Conservation (phyloP, 2,329 filamentous ascomycete species). For the Rosellinia necatrix region DNA sequence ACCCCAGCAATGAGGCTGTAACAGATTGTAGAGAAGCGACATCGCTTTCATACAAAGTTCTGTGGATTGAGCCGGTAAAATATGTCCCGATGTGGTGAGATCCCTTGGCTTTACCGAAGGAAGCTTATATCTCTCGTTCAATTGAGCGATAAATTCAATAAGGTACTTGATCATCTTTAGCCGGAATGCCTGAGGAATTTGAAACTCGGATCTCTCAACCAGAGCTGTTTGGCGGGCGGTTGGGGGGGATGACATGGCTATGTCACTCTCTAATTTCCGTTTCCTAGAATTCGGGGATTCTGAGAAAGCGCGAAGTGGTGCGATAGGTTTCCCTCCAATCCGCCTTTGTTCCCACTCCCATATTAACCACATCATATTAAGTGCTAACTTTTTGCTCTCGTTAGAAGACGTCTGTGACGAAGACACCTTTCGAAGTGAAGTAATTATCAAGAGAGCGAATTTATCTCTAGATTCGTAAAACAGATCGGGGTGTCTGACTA, state of each 20-base stretch:
- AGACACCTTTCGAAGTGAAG: conserved; percentile 86
- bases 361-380: conserved; percentile 89
- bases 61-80: conserved; percentile 60
- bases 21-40: conserved; percentile 77
- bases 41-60: conserved; percentile 89
- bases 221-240: conserved; percentile 51
- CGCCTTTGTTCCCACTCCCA: conserved; percentile 91
- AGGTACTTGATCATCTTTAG: conserved; percentile 91
- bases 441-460: conserved; percentile 86
- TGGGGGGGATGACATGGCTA: conserved; percentile 59
- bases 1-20: conserved; percentile 88
- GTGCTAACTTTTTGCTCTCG: conserved; percentile 87
- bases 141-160: conserved; percentile 89
- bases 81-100: conserved; percentile 48
- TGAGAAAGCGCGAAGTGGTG: conserved; percentile 51
- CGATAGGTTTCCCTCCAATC: conserved; percentile 62
- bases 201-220: conserved; percentile 66
- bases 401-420: conserved; percentile 81
- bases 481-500: conserved; percentile 87
- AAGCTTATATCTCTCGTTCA: conserved; percentile 82
- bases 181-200: conserved; percentile 68
- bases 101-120: conserved; percentile 72
- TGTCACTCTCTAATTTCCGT: conserved; percentile 72
- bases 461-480: conserved; percentile 96
- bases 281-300: conserved; percentile 77